Conservation (phyloP, 768 basidiomycete genomes). For the Amanita jacksonii region DNA sequence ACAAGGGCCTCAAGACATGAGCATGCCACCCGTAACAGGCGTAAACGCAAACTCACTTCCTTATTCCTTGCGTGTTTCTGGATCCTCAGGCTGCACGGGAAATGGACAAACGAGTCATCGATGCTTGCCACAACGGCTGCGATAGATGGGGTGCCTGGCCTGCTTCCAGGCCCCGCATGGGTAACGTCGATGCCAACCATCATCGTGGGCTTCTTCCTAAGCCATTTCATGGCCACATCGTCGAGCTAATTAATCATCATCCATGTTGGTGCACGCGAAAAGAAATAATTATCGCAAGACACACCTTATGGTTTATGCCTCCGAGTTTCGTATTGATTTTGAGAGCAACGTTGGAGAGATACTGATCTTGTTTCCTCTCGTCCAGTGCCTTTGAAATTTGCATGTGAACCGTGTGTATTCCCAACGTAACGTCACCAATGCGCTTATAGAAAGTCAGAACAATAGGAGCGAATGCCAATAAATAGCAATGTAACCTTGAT, state of each 20-base stretch:
- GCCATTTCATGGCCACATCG: slow-evolving; percentile 46
- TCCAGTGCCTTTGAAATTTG: slow-evolving; percentile 49
- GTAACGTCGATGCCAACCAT: slow-evolving; percentile 82
- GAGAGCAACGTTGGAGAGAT: slow-evolving; percentile 72
- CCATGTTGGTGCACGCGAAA: neutral
- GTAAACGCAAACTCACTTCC: slow-evolving; percentile 22
- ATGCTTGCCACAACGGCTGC: slow-evolving; percentile 76
- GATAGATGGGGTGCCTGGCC: slow-evolving; percentile 69
- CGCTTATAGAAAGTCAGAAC: slow-evolving; percentile 24
- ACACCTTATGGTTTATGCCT: slow-evolving; percentile 61
- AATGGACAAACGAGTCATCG: slow-evolving; percentile 63
- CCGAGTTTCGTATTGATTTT: slow-evolving; percentile 82
- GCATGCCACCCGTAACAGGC: slow-evolving; percentile 5
- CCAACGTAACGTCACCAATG: slow-evolving; percentile 64
- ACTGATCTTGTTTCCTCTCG: slow-evolving; percentile 62
- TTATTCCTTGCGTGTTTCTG: slow-evolving; percentile 41
- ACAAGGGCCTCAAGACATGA: neutral
- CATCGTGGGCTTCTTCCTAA: slow-evolving; percentile 64
- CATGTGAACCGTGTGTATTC: slow-evolving; percentile 71
- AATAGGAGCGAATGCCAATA: slow-evolving; percentile 1
- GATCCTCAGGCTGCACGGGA: slow-evolving; percentile 62
- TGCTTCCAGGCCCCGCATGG: slow-evolving; percentile 61
- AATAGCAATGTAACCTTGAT: slow-evolving; percentile 42
- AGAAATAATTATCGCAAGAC: slow-evolving; percentile 2
- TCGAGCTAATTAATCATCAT: too few species aligned